phyloP scores from a whole-genome alignment of 352 stramenopile species.

The Phytophthora crassamura region DNA sequence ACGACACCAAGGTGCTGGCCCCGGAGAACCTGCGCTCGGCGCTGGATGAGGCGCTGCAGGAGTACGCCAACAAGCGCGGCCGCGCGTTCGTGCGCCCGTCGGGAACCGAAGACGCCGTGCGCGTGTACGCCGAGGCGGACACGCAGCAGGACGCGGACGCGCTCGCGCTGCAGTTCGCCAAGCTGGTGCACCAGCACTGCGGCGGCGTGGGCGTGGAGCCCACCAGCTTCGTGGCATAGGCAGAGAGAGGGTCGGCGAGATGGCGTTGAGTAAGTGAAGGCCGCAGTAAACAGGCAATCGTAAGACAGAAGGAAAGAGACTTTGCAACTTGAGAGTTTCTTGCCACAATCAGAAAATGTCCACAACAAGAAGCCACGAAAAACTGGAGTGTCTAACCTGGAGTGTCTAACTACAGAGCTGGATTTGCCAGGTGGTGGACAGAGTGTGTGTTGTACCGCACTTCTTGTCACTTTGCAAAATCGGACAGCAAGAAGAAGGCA shows the following conservation, averaged over 20 bases:
- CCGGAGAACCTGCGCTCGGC: constrained; percentile 67
- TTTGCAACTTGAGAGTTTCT: not conserved
- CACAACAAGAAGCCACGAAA: not conserved
- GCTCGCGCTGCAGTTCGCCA: constrained; percentile 87
- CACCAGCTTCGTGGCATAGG: constrained; percentile 73
- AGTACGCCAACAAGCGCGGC: constrained; percentile 66
- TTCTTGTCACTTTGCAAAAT: constrained; percentile 20
- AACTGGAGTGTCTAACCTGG: constrained; percentile 14
- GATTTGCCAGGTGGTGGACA: constrained; percentile 25
- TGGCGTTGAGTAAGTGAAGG: constrained; percentile 17
- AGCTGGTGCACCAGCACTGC: constrained; percentile 80
- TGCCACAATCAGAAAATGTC: constrained; percentile 19
- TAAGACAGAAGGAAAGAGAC: too few relatives aligned
- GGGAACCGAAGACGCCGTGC: constrained; percentile 98
- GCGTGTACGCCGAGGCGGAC: constrained; percentile 97
- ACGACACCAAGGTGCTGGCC: constrained; percentile 71
- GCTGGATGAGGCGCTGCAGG: constrained; percentile 59
- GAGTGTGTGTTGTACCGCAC: not conserved
- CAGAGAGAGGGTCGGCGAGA: not conserved
- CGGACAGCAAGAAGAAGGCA: constrained; percentile 6
- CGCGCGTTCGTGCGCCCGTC: constrained; percentile 96
- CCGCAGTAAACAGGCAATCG: constrained; percentile 4
- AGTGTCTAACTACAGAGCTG: too few relatives aligned
- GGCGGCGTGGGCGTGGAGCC: constrained; percentile 73
- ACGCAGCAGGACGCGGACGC: constrained; percentile 91